These are phyloP conservation scores for Dryas alaskensis DNA, from an alignment of 306 rosid genomes.

Conservation along the genomic window DNA sequence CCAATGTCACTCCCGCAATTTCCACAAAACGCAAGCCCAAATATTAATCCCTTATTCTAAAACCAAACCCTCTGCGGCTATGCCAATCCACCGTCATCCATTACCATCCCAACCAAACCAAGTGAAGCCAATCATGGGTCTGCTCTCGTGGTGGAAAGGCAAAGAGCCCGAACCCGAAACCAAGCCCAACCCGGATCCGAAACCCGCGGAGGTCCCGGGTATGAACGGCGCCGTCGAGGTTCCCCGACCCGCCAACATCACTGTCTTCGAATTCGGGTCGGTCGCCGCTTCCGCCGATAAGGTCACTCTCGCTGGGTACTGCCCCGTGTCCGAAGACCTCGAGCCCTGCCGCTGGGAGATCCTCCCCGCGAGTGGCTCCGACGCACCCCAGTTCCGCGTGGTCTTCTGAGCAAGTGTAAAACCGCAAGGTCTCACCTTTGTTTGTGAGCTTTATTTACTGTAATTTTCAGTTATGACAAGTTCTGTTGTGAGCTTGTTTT, in stretches of 20 bases:
- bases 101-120: neutral
- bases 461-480: neutral
- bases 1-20: neutral
- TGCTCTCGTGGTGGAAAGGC: slow-evolving; percentile 78
- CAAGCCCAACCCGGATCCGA: slow-evolving; percentile 15
- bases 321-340: slow-evolving; percentile 94
- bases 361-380: slow-evolving; percentile 63
- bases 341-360: slow-evolving; percentile 99
- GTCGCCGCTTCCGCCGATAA: slow-evolving; percentile 66
- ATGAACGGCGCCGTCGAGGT: slow-evolving; percentile 87
- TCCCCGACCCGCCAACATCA: slow-evolving; percentile 49
- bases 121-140: slow-evolving; percentile 45
- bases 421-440: neutral
- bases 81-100: neutral
- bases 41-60: neutral
- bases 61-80: neutral
- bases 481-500: neutral
- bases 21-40: neutral
- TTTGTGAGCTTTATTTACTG: slow-evolving; percentile 1
- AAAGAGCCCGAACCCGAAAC: slow-evolving; percentile 21
- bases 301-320: slow-evolving; percentile 85
- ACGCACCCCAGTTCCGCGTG: slow-evolving; percentile 90
- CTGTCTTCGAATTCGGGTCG: slow-evolving; percentile 84
- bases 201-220: slow-evolving; percentile 49
- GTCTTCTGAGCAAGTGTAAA: slow-evolving; percentile 44